These are phyloP conservation scores for Erysimum cheiri DNA, from an alignment of 441 rosid genomes.

Conservation along the genomic window DNA sequence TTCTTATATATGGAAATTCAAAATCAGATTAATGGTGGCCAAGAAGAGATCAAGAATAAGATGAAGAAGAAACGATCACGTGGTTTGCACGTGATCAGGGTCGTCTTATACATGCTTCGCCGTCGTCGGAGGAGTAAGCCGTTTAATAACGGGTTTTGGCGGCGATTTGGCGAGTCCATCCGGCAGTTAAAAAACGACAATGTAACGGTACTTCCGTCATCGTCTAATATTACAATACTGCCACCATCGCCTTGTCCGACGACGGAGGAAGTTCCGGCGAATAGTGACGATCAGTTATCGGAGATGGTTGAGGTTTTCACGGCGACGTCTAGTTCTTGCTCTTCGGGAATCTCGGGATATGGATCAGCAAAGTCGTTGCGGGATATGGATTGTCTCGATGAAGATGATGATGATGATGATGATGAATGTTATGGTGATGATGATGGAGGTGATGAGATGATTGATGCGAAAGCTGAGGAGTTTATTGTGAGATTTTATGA, in stretches of 20 bases:
- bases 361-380: slow-evolving; percentile 54
- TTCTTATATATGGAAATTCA: slow-evolving; percentile 35
- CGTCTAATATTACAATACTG: slow-evolving; percentile 11
- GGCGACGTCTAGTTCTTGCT: slow-evolving; percentile 46
- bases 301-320: slow-evolving; percentile 44
- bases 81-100: slow-evolving; percentile 50
- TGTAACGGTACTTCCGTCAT: slow-evolving; percentile 29
- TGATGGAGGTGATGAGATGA: slow-evolving; percentile 57
- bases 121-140: slow-evolving; percentile 49
- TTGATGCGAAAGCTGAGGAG: slow-evolving; percentile 69
- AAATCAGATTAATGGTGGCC: slow-evolving; percentile 25
- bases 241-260: slow-evolving; percentile 10
- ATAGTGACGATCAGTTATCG: slow-evolving; percentile 27
- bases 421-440: slow-evolving; percentile 34
- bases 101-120: slow-evolving; percentile 54
- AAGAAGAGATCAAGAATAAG: slow-evolving; percentile 29
- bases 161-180: slow-evolving; percentile 55
- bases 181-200: slow-evolving; percentile 52
- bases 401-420: slow-evolving; percentile 29
- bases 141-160: slow-evolving; percentile 45
- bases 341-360: slow-evolving; percentile 42
- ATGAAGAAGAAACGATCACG: slow-evolving; percentile 49
- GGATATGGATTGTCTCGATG: slow-evolving; percentile 54
- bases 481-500: slow-evolving; percentile 57
- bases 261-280: slow-evolving; percentile 10